A percentile compares a stretch with the other conserved stretches of the same genome.
Conservation (phyloP, 2,329 filamentous ascomycete species). For the Cercospora citrullina region DNA sequence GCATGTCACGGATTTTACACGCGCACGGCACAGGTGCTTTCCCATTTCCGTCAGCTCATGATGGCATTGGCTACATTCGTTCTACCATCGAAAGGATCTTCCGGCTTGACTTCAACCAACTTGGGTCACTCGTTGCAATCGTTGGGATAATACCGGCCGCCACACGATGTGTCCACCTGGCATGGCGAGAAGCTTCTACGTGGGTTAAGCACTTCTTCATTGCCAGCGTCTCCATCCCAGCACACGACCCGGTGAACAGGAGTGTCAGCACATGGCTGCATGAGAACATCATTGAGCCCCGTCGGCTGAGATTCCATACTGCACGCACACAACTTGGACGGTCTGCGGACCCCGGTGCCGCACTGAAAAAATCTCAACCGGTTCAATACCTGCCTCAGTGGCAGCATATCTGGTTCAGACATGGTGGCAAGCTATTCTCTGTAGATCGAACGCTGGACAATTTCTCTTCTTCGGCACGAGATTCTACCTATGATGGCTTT, state of each 20-base stretch:
- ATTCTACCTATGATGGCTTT: conserved; percentile 30
- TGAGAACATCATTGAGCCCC: conserved; percentile 28
- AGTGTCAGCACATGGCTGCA: conserved; percentile 31
- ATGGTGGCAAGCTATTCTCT: conserved; percentile 23
- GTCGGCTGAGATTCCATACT: conserved; percentile 28
- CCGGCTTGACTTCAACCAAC: conserved; percentile 30
- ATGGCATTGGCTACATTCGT: conserved; percentile 23
- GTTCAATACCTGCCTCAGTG: conserved; percentile 31
- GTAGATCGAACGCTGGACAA: conserved; percentile 25
- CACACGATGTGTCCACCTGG: conserved; percentile 20
- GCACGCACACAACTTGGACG: conserved; percentile 28
- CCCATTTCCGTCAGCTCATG: conserved; percentile 14
- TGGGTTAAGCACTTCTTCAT: conserved; percentile 31
- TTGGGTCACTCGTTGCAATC: conserved; percentile 30
- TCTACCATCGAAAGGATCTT: conserved; percentile 20
- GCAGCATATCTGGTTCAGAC: conserved; percentile 29
- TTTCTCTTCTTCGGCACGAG: conserved; percentile 22
- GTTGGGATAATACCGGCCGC: conserved; percentile 28
- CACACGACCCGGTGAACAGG: conserved; percentile 29
- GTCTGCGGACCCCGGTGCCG: conserved; percentile 26
- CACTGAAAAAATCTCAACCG: conserved; percentile 28
- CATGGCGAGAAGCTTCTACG: conserved; percentile 26
- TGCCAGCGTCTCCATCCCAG: conserved; percentile 28
- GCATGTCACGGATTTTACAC: conserved; percentile 25
- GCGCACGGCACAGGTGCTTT: conserved; percentile 25